These are phyloP conservation scores for Malassezia restricta DNA, from an alignment of 1,284 basidiomycete genomes.

Conservation along the genomic window DNA sequence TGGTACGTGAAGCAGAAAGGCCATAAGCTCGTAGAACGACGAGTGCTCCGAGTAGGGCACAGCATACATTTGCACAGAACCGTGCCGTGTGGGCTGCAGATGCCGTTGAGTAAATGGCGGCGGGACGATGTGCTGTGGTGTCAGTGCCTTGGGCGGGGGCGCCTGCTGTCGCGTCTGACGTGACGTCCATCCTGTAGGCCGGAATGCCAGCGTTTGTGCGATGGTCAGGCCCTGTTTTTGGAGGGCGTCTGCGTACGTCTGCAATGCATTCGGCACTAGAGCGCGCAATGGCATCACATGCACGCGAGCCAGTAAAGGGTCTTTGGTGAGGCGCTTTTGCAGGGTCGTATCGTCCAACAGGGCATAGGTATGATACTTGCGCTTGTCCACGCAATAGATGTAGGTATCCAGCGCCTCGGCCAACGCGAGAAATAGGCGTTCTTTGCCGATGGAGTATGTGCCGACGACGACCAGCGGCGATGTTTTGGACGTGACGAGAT, in stretches of 20 bases:
- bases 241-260: constrained; percentile 55
- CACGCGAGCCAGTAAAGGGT: constrained; percentile 64
- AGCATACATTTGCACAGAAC: constrained; percentile 62
- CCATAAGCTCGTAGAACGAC: constrained; percentile 24
- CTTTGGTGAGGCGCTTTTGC: constrained; percentile 61
- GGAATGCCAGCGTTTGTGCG: constrained; percentile 64
- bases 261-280: constrained; percentile 66
- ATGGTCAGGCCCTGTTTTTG: constrained; percentile 64
- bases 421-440: constrained; percentile 86
- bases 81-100: constrained; percentile 61
- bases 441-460: constrained; percentile 94
- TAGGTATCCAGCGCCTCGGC: constrained; percentile 70
- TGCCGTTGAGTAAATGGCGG: constrained; percentile 58
- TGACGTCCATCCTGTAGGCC: constrained; percentile 89
- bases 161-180: constrained; percentile 50
- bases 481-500: constrained; percentile 48
- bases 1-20: neutral
- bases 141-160: neutral
- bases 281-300: constrained; percentile 72
- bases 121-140: neutral
- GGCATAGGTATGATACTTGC: constrained; percentile 35
- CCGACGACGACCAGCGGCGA: constrained; percentile 66
- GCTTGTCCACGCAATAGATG: constrained; percentile 68
- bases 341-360: constrained; percentile 54
- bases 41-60: constrained; percentile 95